Base-by-base conservation (phyloP, 495 filamentous ascomycete genomes). In the Gamarada debralockiae region DNA sequence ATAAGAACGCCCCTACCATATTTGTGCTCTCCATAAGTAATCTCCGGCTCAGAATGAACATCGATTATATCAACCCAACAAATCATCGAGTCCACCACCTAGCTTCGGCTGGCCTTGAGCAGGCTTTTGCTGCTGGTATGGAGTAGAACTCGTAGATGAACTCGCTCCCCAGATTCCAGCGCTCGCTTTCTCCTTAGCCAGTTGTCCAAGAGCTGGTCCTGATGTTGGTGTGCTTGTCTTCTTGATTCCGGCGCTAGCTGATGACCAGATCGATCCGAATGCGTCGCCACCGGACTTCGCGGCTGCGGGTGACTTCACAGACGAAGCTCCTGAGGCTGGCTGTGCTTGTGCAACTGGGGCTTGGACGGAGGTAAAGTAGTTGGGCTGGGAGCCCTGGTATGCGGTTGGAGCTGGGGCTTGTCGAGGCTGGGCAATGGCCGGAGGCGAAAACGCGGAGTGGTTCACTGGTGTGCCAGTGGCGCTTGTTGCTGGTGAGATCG, bases 131-230 rank as follows among this genome's bases (percentile, higher is more conserved):
- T 54, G 61, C 58, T 67, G 67, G 60, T 67, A 66, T 48, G 64
- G 51, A 41, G 67, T 34, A 23, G 74, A 61, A 6, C 70, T 67
- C 3, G 74, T 60, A 37, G 75, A 59, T 29, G 81, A 72, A 3
- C 79, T 74, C 6, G 85, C 77, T 9, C 93, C 93, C 91, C 95
- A 98, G 59, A 98, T 89, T 2, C 92, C 91, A 2, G 90, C 89
- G 65, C 83, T 91, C 34, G 90, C 89, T 74, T 96, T 96, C 67
- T 97, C 88, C 74, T 96, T 96, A 38, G 90, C 92, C 73, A 98
- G 86, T 64, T 92, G 89, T 18, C 90, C 90, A 57, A 98, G 81
- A 7, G 89, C 86, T 55, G 87, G 87, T 52, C 77, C 81, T 1
- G 78, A 67, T 3, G 71, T 72, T 12, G 74, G 71, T 3, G 83